These are phyloP conservation scores for Podospora pseudopauciseta DNA, from an alignment of 495 filamentous ascomycete genomes.

Conservation along the genomic window DNA sequence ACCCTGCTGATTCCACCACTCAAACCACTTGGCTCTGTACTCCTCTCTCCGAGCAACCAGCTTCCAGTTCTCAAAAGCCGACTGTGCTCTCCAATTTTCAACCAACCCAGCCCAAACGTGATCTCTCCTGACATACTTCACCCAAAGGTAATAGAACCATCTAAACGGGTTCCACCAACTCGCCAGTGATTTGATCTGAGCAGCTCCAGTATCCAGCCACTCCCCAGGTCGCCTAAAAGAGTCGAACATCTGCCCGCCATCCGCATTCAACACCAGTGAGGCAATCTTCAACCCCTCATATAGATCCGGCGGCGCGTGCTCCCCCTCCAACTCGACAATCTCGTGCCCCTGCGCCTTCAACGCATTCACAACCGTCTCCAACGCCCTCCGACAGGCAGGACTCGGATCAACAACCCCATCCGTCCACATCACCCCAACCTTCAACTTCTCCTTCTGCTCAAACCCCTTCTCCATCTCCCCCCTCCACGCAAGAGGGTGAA, in stretches of 20 bases:
- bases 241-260: conserved; percentile 78
- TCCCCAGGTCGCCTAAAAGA: conserved; percentile 76
- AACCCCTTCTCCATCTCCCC: conserved; percentile 55
- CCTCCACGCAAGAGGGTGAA: conserved; percentile 83
- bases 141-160: conserved; percentile 84
- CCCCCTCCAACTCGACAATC: conserved; percentile 60
- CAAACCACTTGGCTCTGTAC: conserved; percentile 71
- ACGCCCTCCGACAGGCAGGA: conserved; percentile 76
- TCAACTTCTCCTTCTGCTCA: conserved; percentile 51
- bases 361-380: conserved; percentile 65
- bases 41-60: conserved; percentile 71
- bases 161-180: conserved; percentile 70
- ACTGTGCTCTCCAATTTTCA: conserved; percentile 64
- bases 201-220: conserved; percentile 74
- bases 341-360: conserved; percentile 70
- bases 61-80: conserved; percentile 74
- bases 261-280: conserved; percentile 79
- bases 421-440: conserved; percentile 71
- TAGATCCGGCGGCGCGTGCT: conserved; percentile 48
- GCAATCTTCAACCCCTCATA: conserved; percentile 76
- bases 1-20: conserved; percentile 71
- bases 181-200: conserved; percentile 68
- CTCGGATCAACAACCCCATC: conserved; percentile 87
- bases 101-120: conserved; percentile 74
- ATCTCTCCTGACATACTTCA: conserved; percentile 77